A percentile compares a stretch with the other conserved stretches of the same genome.
Evolutionary conservation across 139 green algal genomes (phyloP).

Genomic region (Marvania coccoides): DNA sequence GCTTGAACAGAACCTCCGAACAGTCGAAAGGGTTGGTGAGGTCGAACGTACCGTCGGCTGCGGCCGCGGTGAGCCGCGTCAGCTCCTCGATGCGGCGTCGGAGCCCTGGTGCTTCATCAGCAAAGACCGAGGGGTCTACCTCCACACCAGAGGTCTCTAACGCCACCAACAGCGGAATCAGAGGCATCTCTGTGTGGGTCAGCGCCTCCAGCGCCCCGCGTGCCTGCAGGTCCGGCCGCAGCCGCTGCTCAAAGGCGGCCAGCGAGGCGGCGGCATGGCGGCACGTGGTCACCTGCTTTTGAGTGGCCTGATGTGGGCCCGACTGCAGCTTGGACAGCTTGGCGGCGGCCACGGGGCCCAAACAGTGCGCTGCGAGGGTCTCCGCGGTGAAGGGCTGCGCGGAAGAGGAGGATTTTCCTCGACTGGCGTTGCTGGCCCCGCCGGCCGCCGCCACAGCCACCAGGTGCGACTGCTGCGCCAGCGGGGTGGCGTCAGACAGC

Average conservation of each 20-base stretch:
- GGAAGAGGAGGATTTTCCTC: not conserved
- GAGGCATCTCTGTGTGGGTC: not conserved
- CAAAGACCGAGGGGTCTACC: not conserved
- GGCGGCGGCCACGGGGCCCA: not conserved
- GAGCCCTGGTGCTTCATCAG: not conserved
- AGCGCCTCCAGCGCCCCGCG: no score
- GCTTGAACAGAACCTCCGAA: slow-evolving; percentile 49
- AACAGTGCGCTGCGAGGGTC: not conserved
- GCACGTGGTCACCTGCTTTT: no score
- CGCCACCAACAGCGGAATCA: not conserved
- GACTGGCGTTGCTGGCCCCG: not conserved
- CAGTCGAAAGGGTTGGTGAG: slow-evolving; percentile 24
- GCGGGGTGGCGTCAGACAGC: not conserved
- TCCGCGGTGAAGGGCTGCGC: not conserved
- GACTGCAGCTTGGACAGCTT: no score
- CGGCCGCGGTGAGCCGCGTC: not conserved
- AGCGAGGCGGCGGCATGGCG: no score
- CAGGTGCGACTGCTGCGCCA: not conserved
- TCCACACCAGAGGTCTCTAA: not conserved
- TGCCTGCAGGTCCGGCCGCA: no score
- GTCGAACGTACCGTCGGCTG: slow-evolving; percentile 8
- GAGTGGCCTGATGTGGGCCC: no score
- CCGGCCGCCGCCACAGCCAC: not conserved
- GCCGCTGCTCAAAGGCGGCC: no score
- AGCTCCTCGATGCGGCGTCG: not conserved